Evolutionary conservation across 345 rosid species (phyloP).

Genomic region (Melaleuca quinquenervia): DNA sequence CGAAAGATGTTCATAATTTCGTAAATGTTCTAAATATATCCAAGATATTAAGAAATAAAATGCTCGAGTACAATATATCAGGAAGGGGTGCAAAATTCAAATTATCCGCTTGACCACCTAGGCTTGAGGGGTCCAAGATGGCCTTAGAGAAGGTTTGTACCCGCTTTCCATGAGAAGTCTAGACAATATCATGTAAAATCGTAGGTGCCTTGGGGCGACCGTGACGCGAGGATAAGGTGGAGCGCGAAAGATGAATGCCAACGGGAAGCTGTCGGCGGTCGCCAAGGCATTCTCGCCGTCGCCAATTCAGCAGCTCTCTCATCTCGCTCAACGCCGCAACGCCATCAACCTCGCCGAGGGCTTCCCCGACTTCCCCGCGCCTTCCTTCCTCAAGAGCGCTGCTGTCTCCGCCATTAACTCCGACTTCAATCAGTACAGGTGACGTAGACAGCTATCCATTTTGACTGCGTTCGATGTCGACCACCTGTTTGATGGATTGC

Average conservation of each 20-base stretch:
- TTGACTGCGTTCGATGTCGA: neutral
- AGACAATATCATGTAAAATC: neutral
- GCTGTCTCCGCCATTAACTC: slow-evolving; percentile 50
- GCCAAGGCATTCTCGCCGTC: slow-evolving; percentile 40
- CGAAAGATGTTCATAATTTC: no score
- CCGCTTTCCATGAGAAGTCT: neutral
- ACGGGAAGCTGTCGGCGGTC: slow-evolving; percentile 30
- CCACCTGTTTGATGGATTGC: neutral
- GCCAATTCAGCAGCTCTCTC: slow-evolving; percentile 42
- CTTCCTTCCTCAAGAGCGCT: slow-evolving; percentile 28
- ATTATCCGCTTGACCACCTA: neutral
- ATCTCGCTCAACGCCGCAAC: slow-evolving; percentile 35
- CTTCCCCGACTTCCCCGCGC: slow-evolving; percentile 58
- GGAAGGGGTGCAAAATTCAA: no score
- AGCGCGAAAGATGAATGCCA: slow-evolving; percentile 3
- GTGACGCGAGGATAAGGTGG: neutral
- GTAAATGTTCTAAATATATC: no score
- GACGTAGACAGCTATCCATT: neutral
- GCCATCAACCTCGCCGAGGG: slow-evolving; percentile 62
- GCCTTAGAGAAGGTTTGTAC: neutral
- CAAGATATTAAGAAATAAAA: no score
- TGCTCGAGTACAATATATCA: no score
- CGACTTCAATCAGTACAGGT: slow-evolving; percentile 61
- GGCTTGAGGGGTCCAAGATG: neutral
- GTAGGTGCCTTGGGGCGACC: neutral